These are phyloP conservation scores for Pleurotus tuoliensis DNA, from an alignment of 768 basidiomycete genomes.

Conservation along the genomic window DNA sequence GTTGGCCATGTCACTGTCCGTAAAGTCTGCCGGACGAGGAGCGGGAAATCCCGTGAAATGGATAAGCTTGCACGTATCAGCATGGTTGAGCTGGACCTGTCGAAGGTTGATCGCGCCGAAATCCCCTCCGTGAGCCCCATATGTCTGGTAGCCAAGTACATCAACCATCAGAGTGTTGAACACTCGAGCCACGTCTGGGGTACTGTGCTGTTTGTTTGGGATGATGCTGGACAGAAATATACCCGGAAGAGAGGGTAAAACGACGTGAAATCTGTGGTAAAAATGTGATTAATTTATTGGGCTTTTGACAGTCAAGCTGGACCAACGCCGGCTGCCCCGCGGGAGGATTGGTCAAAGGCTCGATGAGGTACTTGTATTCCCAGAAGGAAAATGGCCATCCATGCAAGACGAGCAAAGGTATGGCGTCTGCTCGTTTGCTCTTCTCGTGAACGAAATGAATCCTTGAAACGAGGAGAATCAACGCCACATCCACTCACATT, in stretches of 20 bases:
- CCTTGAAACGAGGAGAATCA: neutral
- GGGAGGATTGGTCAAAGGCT: constrained; percentile 3
- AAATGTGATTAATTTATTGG: neutral
- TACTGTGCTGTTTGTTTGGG: constrained; percentile 1
- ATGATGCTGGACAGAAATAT: constrained; percentile 3
- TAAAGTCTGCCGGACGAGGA: constrained; percentile 1
- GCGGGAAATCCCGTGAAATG: constrained; percentile 2
- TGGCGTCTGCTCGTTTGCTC: constrained; percentile 6
- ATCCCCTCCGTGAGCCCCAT: constrained; percentile 8
- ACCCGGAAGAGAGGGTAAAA: constrained; percentile 9
- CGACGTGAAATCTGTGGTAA: constrained; percentile 3
- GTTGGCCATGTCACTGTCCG: neutral
- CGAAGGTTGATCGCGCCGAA: constrained; percentile 6
- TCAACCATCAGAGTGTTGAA: constrained; percentile 7
- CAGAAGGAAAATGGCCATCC: constrained; percentile 6
- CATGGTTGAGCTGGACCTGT: constrained; percentile 3
- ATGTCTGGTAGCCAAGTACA: constrained; percentile 5
- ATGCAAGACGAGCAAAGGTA: constrained; percentile 6
- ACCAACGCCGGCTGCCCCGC: constrained; percentile 1
- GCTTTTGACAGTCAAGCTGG: neutral
- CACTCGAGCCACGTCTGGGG: constrained; percentile 3
- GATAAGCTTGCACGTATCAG: neutral
- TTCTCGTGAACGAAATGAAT: constrained; percentile 9
- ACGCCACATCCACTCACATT: neutral
- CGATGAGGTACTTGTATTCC: constrained; percentile 5